Evolutionary conservation across 176 grass and related monocot genomes (phyloP).

Genomic region (Olyra latifolia): DNA sequence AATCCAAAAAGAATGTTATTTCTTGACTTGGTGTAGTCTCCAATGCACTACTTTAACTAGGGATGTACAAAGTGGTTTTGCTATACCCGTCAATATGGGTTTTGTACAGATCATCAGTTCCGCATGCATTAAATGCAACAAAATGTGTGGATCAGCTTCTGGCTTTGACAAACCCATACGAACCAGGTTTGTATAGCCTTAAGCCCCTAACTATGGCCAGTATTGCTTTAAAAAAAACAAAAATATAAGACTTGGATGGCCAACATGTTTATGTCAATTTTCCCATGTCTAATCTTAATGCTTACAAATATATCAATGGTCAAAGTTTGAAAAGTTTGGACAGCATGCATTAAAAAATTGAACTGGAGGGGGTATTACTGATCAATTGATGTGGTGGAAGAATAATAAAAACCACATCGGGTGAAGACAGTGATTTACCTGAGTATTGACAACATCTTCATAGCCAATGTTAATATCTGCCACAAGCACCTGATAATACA

Average conservation of each 20-base stretch:
- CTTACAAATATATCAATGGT: not conserved
- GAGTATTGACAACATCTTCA: conserved; percentile 93
- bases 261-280: not conserved
- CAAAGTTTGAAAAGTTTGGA: not conserved
- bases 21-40: not conserved
- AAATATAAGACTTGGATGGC: not conserved
- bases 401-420: not conserved
- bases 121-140: no score
- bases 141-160: no score
- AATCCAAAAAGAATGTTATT: not conserved
- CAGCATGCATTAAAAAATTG: not conserved
- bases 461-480: conserved; percentile 99
- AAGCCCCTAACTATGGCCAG: no score
- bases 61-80: no score
- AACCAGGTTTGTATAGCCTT: no score
- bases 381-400: not conserved
- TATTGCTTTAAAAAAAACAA: no score
- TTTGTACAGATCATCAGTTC: no score
- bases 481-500: conserved; percentile 76
- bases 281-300: not conserved
- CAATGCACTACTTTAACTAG: not conserved
- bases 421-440: conserved; percentile 47
- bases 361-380: not conserved
- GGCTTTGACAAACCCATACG: no score
- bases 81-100: no score